A percentile compares a stretch with the other conserved stretches of the same genome.
phyloP scores from a whole-genome alignment of 345 rosid species.

The Euphorbia lathyris region DNA sequence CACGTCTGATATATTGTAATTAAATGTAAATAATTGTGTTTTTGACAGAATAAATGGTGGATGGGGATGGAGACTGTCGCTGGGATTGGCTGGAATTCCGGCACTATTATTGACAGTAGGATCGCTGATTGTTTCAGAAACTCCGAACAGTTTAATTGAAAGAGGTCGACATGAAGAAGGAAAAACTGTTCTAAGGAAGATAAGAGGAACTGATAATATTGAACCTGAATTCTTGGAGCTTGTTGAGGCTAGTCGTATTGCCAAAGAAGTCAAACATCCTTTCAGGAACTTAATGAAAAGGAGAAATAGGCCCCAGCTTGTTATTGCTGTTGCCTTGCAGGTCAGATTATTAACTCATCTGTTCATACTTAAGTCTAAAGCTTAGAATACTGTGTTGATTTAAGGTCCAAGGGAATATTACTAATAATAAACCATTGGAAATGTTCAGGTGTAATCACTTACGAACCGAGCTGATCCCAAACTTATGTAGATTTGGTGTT shows the following conservation, averaged over 20 bases:
- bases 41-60: slow-evolving; percentile 61
- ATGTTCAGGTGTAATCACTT: too few relatives aligned
- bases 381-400: too few relatives aligned
- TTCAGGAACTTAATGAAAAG: slow-evolving; percentile 73
- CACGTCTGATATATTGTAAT: neutral
- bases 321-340: slow-evolving; percentile 84
- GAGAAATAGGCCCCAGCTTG: slow-evolving; percentile 71
- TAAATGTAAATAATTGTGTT: too few relatives aligned
- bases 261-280: slow-evolving; percentile 86
- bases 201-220: slow-evolving; percentile 76
- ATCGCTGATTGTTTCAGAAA: slow-evolving; percentile 72
- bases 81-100: slow-evolving; percentile 88
- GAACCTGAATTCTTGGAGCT: slow-evolving; percentile 85
- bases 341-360: slow-evolving; percentile 23
- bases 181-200: slow-evolving; percentile 67
- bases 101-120: slow-evolving; percentile 75
- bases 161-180: slow-evolving; percentile 87
- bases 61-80: slow-evolving; percentile 95
- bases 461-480: too few relatives aligned
- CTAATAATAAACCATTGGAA: too few relatives aligned
- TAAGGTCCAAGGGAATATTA: too few relatives aligned
- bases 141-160: slow-evolving; percentile 89
- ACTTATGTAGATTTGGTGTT: too few relatives aligned
- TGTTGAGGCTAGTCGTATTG: slow-evolving; percentile 83
- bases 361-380: too few relatives aligned